Evolutionary conservation across 441 rosid genomes (phyloP).

Genomic region (Erysimum cheiri): DNA sequence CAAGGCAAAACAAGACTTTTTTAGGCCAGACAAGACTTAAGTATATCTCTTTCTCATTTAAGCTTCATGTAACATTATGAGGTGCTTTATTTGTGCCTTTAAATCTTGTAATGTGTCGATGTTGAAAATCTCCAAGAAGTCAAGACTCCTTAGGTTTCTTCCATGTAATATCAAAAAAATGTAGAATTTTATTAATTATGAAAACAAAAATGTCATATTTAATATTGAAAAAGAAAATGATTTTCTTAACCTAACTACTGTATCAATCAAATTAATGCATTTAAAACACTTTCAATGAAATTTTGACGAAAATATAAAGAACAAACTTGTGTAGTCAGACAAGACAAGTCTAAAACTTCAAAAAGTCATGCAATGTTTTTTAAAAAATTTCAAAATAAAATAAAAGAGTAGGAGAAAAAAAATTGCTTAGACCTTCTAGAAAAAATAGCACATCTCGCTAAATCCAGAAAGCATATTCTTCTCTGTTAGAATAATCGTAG

Average conservation of each 20-base stretch:
- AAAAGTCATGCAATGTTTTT: neutral
- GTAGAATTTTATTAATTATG: too few species aligned
- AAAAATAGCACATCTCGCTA: too few species aligned
- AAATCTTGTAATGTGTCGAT: constrained; percentile 23
- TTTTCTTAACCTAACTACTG: neutral
- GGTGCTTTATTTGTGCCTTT: constrained; percentile 16
- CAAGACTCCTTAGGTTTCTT: neutral
- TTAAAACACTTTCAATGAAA: neutral
- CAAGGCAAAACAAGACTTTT: too few species aligned
- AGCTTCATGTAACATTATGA: constrained; percentile 30
- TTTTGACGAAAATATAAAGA: neutral
- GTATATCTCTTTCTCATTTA: constrained; percentile 17
- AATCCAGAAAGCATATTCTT: too few species aligned
- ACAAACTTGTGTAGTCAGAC: neutral
- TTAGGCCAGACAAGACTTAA: constrained; percentile 4
- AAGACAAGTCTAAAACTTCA: constrained; percentile 8
- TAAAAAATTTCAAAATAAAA: too few species aligned
- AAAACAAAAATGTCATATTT: too few species aligned
- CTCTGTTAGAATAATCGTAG: too few species aligned
- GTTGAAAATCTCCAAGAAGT: constrained; percentile 8
- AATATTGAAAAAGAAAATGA: neutral
- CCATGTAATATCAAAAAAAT: neutral
- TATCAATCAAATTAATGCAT: neutral
- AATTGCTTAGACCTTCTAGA: too few species aligned
- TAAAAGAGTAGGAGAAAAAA: too few species aligned